Base-by-base conservation (phyloP, 2,329 filamentous ascomycete species). In the Colletotrichum eleusines region DNA sequence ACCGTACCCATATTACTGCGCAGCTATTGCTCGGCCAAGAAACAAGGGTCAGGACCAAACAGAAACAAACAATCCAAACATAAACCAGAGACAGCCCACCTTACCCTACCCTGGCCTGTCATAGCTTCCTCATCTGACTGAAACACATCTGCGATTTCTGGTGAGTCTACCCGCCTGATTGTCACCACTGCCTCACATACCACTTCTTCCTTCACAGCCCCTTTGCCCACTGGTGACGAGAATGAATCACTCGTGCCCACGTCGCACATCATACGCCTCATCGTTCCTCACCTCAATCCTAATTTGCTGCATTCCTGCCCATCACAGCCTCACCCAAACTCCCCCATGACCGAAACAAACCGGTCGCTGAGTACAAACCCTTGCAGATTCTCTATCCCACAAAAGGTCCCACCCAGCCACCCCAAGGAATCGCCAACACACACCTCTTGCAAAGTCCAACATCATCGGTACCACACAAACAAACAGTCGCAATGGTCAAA, bases 101-200 rank as follows among this genome's bases (percentile, higher is more conserved):
- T 31, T 60, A 26, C 48, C n/a, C 40, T 59, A 20, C 42, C 50
- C 40, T 60, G 31, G 8, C 60, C 51, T 44, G 31, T 18, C 33
- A 44, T 31, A 53, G 38, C 35, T 51, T 31, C 48, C 48, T 35
- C 23, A 33, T 51, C 28, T 42, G 33, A 54, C 54, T 66, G 67
- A 66, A 66, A 66, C 67, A 69, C 53, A 20, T 55, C 38, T 66
- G 48, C 63, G 55, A 66, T 61, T 66, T 61, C 66, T 48, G 54
- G 66, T 66, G 42, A 66, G 66, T 69, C 50, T 50, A 11, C 23
- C 40, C 50, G n/a, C 11, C 16, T 50, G 31, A 44, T 18, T 61
- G 31, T 61, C 48, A 42, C 33, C 18, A 23, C 23, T 23, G 3
- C 33, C n/a, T 33, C 44, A 20, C 20, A 54, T 5, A 54, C 51